These are phyloP conservation scores for Osmanthus fragrans DNA, from an alignment of 257 asterid genomes.

Conservation along the genomic window DNA sequence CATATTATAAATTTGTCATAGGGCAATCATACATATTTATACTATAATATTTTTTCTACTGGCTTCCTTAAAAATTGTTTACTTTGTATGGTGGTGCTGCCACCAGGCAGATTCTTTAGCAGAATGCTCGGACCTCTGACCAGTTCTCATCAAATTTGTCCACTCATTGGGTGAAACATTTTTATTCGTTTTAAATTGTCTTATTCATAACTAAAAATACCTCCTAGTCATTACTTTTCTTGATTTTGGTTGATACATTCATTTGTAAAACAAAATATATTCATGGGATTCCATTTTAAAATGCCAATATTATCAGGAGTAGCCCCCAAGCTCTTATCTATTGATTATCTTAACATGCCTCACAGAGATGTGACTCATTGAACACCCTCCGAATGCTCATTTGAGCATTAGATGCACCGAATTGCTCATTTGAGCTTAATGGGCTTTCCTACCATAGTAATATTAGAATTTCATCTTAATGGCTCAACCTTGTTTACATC, in stretches of 20 bases:
- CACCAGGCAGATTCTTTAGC: constrained; percentile 67
- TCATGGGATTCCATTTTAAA: not conserved
- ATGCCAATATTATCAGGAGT: too few species aligned
- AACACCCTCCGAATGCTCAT: too few species aligned
- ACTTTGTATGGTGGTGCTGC: constrained; percentile 30
- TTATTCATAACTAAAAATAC: not conserved
- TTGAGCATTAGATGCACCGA: too few species aligned
- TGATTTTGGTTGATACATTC: not conserved
- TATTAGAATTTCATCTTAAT: too few species aligned
- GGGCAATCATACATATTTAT: too few species aligned
- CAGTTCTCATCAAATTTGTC: constrained; percentile 72
- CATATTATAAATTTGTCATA: too few species aligned
- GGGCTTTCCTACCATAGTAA: too few species aligned
- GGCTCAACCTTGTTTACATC: too few species aligned
- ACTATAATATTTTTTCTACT: not conserved
- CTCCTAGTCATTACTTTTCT: not conserved
- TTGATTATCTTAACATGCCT: too few species aligned
- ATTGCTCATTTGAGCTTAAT: too few species aligned
- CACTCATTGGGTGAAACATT: constrained; percentile 53
- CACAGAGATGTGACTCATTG: too few species aligned
- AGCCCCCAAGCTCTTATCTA: too few species aligned
- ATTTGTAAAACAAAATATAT: not conserved
- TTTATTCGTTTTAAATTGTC: not conserved
- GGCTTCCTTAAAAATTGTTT: constrained; percentile 1
- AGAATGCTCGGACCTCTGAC: constrained; percentile 64